phyloP scores from a whole-genome alignment of 1,139 yeast species.

The Lodderomyces jiufengensis region DNA sequence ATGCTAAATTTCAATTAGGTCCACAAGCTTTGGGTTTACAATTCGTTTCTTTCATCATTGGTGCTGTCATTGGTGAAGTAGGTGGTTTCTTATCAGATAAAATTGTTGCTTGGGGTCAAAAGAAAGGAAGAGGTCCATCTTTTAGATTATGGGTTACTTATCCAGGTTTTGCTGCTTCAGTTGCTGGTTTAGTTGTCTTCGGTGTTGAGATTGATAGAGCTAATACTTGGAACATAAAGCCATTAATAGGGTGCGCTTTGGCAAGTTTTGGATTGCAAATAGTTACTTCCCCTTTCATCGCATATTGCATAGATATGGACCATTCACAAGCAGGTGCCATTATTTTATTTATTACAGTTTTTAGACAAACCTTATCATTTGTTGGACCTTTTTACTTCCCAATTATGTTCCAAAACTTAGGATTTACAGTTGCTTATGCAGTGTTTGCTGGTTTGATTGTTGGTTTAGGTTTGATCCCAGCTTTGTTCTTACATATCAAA shows the following conservation, averaged over 20 bases:
- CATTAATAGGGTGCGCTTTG: constrained; percentile 18
- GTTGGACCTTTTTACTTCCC: constrained; percentile 22
- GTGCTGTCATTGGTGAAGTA: constrained; percentile 19
- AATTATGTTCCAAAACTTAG: constrained; percentile 16
- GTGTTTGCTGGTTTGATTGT: constrained; percentile 17
- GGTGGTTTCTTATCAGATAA: constrained; percentile 20
- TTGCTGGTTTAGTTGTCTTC: constrained; percentile 17
- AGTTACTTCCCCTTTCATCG: constrained; percentile 17
- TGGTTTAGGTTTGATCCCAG: constrained; percentile 9
- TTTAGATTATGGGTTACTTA: constrained; percentile 19
- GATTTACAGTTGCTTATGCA: constrained; percentile 16
- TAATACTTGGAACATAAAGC: constrained; percentile 16
- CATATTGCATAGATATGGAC: constrained; percentile 17
- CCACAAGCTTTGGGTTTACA: constrained; percentile 20
- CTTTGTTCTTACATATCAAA: constrained; percentile 3
- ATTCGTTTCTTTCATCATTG: constrained; percentile 17
- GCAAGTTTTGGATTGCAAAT: constrained; percentile 19
- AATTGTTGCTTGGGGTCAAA: constrained; percentile 15
- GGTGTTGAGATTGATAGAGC: constrained; percentile 15
- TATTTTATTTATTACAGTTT: constrained; percentile 17
- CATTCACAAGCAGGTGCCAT: constrained; percentile 14
- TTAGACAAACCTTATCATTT: constrained; percentile 18
- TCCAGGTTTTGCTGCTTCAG: constrained; percentile 16
- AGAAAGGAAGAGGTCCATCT: constrained; percentile 10
- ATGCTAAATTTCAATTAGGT: constrained; percentile 15